phyloP scores from a whole-genome alignment of 768 basidiomycete species.

The Pleurotus salmoneostramineus region DNA sequence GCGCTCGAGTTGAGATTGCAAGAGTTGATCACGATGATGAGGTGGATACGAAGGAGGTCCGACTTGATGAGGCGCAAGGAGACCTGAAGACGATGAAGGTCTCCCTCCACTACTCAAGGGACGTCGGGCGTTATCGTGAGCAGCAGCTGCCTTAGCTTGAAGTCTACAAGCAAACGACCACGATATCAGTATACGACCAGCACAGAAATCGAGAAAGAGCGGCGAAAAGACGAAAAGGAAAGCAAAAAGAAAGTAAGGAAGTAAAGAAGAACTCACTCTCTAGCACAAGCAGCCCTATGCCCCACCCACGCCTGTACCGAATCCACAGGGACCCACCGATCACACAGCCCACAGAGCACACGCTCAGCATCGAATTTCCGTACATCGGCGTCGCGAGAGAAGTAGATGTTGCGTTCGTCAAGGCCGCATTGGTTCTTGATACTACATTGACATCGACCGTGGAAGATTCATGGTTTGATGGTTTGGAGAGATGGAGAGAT shows the following conservation, averaged over 20 bases:
- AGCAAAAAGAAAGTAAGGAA: neutral
- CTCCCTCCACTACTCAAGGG: neutral
- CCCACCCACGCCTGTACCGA: conserved; percentile 61
- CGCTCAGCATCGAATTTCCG: conserved; percentile 74
- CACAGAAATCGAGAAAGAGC: neutral
- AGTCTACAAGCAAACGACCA: neutral
- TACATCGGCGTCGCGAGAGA: conserved; percentile 66
- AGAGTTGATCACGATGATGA: neutral
- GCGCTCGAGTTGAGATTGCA: conserved; percentile 8
- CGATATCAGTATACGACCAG: neutral
- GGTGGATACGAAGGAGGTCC: neutral
- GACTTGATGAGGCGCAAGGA: neutral
- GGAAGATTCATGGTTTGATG: too few relatives aligned
- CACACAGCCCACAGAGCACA: conserved; percentile 65
- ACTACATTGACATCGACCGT: conserved; percentile 19
- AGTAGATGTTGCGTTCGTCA: conserved; percentile 54
- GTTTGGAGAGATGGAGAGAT: neutral
- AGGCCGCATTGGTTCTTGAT: conserved; percentile 55
- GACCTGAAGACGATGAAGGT: neutral
- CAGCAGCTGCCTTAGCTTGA: neutral
- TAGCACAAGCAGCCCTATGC: conserved; percentile 56
- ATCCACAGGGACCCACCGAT: conserved; percentile 60
- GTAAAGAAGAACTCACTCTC: conserved; percentile 13
- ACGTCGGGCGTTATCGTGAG: neutral
- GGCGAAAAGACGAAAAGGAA: neutral